Evolutionary conservation across 306 rosid genomes (phyloP), one percentile per base, ranked within the genome.

Genomic region (Begonia peltatifolia): DNA sequence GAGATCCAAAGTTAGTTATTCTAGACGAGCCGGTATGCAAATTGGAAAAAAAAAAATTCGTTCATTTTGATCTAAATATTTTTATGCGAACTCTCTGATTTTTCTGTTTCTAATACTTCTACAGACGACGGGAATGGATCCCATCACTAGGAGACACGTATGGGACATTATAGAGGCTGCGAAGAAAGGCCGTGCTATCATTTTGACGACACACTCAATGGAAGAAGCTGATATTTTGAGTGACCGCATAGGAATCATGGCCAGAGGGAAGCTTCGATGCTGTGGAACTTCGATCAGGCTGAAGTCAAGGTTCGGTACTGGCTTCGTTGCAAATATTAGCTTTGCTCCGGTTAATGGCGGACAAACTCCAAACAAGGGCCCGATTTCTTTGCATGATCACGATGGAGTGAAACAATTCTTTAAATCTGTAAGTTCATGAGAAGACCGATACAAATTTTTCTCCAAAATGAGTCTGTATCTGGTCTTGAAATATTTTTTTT

Each of bases 121-220:
- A 48, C 65, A 85, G 95, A 82, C 97, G 53, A 82, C 97, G 22
- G 94, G 97, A 52, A 83, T 78, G 87, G 97, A 85, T 80, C 95
- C 97, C 52, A 78, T 89, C 71, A 76, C 97, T 56, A 85, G 97
- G 63, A 78, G 97, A 64, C 87, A 82, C 60, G 90, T 85, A 22
- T 89, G 97, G 95, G 87, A 85, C 77, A 80, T 89, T 50, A 80
- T 89, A 23, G 84, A 80, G 62, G 71, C 69, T 52, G 95, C 97
- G 17, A 89, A 89, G 72, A 80, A 22, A 67, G 95, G 94, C 38
- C 87, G 94, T 1, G 85, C 94, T 20, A 76, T 89, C 62, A 63
- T 89, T 63, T 83, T 85, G 41, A 89, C 95, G 44, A 89, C 97
- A 42, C 95, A 89, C 67, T 89, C 95, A 41, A 89, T 89, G 97